Percentiles rank a stretch among this genome's conserved stretches.
Evolutionary conservation across 179 eudicot species (phyloP).

Genomic region (Camellia oleifera): DNA sequence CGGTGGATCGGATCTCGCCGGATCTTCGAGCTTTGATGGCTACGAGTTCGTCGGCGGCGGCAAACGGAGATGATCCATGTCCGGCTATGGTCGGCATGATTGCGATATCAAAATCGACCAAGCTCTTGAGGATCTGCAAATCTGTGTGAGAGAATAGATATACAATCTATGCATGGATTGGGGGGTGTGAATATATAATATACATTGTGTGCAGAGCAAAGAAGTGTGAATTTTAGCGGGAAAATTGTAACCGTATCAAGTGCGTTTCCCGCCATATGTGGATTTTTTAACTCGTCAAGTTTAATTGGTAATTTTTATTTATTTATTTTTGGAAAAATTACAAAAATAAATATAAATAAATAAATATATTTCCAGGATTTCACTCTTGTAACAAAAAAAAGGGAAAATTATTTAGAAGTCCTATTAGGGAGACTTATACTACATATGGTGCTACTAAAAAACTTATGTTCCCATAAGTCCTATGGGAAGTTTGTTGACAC

Average conservation of each 20-base stretch:
- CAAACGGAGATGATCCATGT: conserved; percentile 20
- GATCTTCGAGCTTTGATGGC: background rate
- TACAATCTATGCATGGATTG: background rate
- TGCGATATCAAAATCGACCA: background rate
- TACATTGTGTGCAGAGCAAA: background rate
- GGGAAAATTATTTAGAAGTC: too few relatives aligned
- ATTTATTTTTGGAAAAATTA: too few relatives aligned
- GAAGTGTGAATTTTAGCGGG: conserved; percentile 13
- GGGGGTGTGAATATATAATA: background rate
- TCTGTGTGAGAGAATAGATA: background rate
- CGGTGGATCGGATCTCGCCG: conserved; percentile 10
- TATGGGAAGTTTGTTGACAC: too few relatives aligned
- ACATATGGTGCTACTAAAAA: too few relatives aligned
- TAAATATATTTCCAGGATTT: too few relatives aligned
- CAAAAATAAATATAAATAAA: too few relatives aligned
- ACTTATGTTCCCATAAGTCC: too few relatives aligned
- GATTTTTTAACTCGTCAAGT: background rate
- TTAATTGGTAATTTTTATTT: too few relatives aligned
- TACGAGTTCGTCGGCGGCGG: conserved; percentile 15
- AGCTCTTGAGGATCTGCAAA: background rate
- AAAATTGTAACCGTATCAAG: background rate
- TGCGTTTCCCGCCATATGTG: conserved; percentile 17
- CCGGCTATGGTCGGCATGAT: conserved; percentile 52
- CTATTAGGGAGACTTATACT: too few relatives aligned
- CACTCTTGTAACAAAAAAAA: too few relatives aligned